Evolutionary conservation across 2,329 filamentous ascomycete species (phyloP).

Genomic region (Magnaporthiopsis incrustans): DNA sequence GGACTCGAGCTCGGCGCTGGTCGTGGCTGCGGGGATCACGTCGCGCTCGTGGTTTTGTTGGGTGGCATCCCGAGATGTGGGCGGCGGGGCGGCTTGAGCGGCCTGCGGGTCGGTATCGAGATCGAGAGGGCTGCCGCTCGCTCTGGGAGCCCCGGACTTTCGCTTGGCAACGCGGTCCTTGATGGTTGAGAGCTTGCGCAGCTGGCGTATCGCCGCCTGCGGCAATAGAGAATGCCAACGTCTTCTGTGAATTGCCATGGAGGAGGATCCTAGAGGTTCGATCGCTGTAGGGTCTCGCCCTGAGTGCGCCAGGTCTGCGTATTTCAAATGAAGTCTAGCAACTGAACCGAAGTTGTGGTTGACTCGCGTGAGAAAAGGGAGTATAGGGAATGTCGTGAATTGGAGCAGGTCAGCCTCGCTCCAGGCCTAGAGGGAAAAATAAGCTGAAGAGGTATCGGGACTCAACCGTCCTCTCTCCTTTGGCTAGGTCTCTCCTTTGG

Average conservation of each 20-base stretch:
- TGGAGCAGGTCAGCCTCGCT: no score
- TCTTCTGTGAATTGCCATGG: not conserved
- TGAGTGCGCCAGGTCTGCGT: no score
- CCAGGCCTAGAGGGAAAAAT: no score
- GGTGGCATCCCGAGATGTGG: not conserved
- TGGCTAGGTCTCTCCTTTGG: no score
- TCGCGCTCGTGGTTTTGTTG: not conserved
- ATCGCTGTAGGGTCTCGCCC: no score
- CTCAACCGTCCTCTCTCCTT: no score
- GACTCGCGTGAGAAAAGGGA: no score
- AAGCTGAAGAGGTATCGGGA: no score
- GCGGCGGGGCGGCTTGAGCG: not conserved
- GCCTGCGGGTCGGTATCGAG: not conserved
- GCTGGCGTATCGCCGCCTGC: not conserved
- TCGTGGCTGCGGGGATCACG: not conserved
- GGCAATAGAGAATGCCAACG: not conserved
- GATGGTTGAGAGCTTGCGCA: not conserved
- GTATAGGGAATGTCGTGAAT: no score
- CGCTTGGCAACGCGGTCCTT: no score
- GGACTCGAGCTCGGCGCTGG: conserved; percentile 6
- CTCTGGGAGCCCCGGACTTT: not conserved
- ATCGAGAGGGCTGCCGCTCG: not conserved
- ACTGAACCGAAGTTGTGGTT: no score
- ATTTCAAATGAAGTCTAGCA: no score
- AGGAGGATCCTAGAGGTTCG: not conserved